Percentiles rank a stretch among this genome's conserved stretches.
phyloP scores from a whole-genome alignment of 1,284 basidiomycete genomes.

The Pseudozyma tsukubaensis region DNA sequence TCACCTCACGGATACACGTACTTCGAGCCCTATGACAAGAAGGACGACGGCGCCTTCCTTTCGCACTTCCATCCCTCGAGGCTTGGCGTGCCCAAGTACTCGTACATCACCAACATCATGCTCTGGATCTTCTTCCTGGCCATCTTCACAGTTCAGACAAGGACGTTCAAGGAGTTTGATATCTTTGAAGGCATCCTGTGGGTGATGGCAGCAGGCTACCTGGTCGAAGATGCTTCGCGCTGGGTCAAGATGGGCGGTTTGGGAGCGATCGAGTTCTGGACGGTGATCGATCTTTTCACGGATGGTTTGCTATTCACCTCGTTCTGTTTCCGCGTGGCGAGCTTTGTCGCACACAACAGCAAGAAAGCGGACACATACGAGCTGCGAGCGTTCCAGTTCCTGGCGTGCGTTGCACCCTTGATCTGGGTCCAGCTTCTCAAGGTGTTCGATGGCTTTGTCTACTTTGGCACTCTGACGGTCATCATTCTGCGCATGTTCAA shows the following conservation, averaged over 20 bases:
- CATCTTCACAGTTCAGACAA: conserved; percentile 57
- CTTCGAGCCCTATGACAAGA: conserved; percentile 53
- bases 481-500: conserved; percentile 80
- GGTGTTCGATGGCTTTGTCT: conserved; percentile 71
- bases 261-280: conserved; percentile 59
- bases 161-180: conserved; percentile 47
- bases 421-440: conserved; percentile 62
- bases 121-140: conserved; percentile 57
- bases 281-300: conserved; percentile 55
- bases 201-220: conserved; percentile 57
- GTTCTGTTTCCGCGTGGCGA: conserved; percentile 52
- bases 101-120: conserved; percentile 55
- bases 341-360: conserved; percentile 42
- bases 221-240: conserved; percentile 55
- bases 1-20: conserved; percentile 42
- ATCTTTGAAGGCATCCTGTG: conserved; percentile 52
- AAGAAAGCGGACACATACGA: conserved; percentile 37
- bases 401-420: conserved; percentile 62
- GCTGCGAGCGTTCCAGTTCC: conserved; percentile 57
- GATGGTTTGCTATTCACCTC: conserved; percentile 49
- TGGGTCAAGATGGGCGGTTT: conserved; percentile 61
- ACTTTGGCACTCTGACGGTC: conserved; percentile 68
- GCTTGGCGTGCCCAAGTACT: conserved; percentile 54
- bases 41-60: conserved; percentile 49
- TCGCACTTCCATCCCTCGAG: conserved; percentile 55